Conservation (phyloP, 768 basidiomycete genomes). For the Sutorius australiensis region DNA sequence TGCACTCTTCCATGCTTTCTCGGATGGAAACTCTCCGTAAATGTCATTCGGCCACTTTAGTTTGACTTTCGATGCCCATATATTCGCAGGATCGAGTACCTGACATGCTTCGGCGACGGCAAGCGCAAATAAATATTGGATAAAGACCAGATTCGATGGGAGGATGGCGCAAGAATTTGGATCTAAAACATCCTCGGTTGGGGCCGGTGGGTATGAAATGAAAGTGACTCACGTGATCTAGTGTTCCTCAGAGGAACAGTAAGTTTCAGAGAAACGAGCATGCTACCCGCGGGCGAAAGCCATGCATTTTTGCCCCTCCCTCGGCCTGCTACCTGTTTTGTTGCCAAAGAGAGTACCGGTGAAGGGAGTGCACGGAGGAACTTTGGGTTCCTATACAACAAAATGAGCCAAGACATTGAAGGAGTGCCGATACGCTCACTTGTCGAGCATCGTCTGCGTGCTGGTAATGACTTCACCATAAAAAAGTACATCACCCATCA, state of each 20-base stretch:
- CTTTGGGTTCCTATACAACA: conserved; percentile 59
- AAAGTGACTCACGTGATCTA: conserved; percentile 6
- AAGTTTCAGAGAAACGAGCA: conserved; percentile 52
- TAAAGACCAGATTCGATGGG: conserved; percentile 72
- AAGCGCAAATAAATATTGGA: conserved; percentile 89
- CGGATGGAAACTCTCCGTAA: conserved; percentile 60
- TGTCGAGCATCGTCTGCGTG: conserved; percentile 93
- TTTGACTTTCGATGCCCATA: conserved; percentile 53
- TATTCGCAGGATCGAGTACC: conserved; percentile 42
- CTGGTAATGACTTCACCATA: conserved; percentile 91
- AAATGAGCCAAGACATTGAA: not conserved
- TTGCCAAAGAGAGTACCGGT: conserved; percentile 80
- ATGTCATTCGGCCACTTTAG: conserved; percentile 99
- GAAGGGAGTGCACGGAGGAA: conserved; percentile 66
- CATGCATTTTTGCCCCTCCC: conserved; percentile 88
- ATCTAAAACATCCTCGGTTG: not conserved
- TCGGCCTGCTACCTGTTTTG: conserved; percentile 82
- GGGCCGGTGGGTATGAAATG: not conserved
- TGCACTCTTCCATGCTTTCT: conserved; percentile 23
- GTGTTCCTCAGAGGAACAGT: conserved; percentile 17
- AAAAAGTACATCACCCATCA: conserved; percentile 72
- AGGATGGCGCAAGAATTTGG: conserved; percentile 13
- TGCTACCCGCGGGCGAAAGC: conserved; percentile 89
- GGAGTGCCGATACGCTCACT: conserved; percentile 45
- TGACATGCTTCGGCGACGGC: conserved; percentile 87